phyloP scores from a whole-genome alignment of 1,284 basidiomycete species.

The Ceratobasidium theobromae region DNA sequence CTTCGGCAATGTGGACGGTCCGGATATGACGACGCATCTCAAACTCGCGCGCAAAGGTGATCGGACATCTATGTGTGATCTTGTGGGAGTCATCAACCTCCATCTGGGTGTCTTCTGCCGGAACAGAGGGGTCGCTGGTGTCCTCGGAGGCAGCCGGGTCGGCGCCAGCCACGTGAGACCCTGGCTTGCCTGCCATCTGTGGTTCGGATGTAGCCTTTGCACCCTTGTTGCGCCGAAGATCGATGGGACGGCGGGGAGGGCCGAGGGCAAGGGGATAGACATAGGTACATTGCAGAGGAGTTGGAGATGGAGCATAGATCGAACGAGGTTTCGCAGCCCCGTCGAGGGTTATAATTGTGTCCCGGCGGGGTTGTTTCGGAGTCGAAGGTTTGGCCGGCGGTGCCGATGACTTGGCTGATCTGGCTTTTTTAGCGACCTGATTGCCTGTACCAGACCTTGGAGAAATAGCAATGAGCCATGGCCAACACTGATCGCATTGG shows the following conservation, averaged over 20 bases:
- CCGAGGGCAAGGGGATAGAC: constrained; percentile 17
- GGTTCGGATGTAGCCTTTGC: neutral
- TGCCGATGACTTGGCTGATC: neutral
- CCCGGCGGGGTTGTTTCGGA: constrained; percentile 3
- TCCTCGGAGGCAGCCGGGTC: neutral
- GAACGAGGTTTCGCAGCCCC: constrained; percentile 3
- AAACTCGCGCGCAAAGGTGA: constrained; percentile 26
- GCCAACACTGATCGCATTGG: neutral
- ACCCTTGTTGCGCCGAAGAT: constrained; percentile 18
- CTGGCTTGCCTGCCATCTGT: neutral
- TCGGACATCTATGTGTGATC: constrained; percentile 11
- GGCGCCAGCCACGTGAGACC: neutral
- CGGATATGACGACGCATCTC: constrained; percentile 20
- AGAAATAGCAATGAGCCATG: neutral
- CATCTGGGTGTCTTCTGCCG: neutral
- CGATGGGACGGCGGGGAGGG: constrained; percentile 8
- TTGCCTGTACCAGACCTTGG: neutral
- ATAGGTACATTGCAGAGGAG: constrained; percentile 18
- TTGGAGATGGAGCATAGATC: constrained; percentile 20
- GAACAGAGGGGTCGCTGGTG: neutral
- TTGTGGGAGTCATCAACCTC: neutral
- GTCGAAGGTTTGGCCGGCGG: neutral
- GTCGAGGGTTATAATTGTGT: constrained; percentile 1
- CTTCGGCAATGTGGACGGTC: constrained; percentile 20
- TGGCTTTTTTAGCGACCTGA: neutral